phyloP scores from a whole-genome alignment of 1,284 basidiomycete genomes.

The Mrakiaceae sp. region DNA sequence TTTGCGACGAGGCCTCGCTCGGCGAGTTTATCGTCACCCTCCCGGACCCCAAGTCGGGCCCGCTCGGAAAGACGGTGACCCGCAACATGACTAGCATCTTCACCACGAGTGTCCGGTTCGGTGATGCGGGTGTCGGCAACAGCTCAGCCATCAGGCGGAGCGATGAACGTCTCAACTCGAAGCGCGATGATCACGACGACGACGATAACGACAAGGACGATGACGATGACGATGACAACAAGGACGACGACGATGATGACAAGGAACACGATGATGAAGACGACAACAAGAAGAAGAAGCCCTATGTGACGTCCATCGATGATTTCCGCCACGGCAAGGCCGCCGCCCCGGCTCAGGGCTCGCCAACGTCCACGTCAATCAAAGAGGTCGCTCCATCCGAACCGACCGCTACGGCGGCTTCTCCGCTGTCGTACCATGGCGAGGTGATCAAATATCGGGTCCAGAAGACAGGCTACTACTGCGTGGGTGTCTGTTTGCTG shows the following conservation, averaged over 20 bases:
- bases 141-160: not conserved
- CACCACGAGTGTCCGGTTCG: conserved; percentile 36
- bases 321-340: not conserved
- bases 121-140: not conserved
- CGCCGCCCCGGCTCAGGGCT: not conserved
- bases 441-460: conserved; percentile 61
- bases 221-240: not conserved
- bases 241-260: conserved; percentile 10
- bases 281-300: not conserved
- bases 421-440: conserved; percentile 21
- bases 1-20: conserved; percentile 57
- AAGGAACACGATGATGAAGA: not conserved
- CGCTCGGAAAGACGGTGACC: conserved; percentile 36
- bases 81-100: conserved; percentile 50
- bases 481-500: conserved; percentile 51
- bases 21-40: conserved; percentile 72
- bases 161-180: not conserved
- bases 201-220: conserved; percentile 12
- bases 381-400: not conserved
- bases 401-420: not conserved
- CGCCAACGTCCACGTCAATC: not conserved
- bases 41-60: conserved; percentile 30
- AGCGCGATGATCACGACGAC: not conserved
- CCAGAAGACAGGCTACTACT: conserved; percentile 86
- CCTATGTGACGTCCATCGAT: not conserved